These are phyloP conservation scores for Chrysosporium keratinophilum DNA, from an alignment of 2,329 filamentous ascomycete species.

Conservation along the genomic window DNA sequence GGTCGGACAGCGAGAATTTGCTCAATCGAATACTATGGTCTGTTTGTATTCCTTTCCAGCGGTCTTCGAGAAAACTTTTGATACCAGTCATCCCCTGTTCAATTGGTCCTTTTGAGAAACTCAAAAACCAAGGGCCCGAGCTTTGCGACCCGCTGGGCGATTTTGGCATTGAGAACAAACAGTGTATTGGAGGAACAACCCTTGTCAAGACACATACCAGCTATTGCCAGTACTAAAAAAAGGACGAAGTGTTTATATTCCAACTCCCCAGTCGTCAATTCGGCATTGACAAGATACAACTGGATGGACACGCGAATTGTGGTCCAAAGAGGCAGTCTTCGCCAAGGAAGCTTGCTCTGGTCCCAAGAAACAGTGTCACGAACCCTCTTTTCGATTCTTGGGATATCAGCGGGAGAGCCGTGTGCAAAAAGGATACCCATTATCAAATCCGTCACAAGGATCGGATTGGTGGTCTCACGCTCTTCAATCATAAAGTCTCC, in stretches of 20 bases:
- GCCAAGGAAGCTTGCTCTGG: constrained; percentile 34
- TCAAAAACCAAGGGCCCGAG: background rate
- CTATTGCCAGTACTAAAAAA: background rate
- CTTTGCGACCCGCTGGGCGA: background rate
- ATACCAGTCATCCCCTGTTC: background rate
- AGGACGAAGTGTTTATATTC: constrained; percentile 3
- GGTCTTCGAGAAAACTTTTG: background rate
- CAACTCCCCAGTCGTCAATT: background rate
- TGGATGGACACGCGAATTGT: constrained; percentile 45
- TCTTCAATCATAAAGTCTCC: constrained; percentile 26
- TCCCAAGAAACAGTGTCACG: constrained; percentile 44
- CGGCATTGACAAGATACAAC: background rate
- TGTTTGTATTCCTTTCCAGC: background rate
- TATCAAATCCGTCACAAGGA: constrained; percentile 43
- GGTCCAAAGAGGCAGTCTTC: constrained; percentile 45
- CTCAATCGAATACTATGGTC: background rate
- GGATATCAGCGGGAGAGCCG: constrained; percentile 23
- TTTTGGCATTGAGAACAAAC: background rate
- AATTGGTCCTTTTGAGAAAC: background rate
- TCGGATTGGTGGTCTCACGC: constrained; percentile 41
- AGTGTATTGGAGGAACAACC: background rate
- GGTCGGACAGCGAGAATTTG: background rate
- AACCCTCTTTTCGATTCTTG: constrained; percentile 40
- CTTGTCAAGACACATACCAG: background rate
- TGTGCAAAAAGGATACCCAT: constrained; percentile 35